Conservation (phyloP, 768 basidiomycete species). For the Harrya chromipes region DNA sequence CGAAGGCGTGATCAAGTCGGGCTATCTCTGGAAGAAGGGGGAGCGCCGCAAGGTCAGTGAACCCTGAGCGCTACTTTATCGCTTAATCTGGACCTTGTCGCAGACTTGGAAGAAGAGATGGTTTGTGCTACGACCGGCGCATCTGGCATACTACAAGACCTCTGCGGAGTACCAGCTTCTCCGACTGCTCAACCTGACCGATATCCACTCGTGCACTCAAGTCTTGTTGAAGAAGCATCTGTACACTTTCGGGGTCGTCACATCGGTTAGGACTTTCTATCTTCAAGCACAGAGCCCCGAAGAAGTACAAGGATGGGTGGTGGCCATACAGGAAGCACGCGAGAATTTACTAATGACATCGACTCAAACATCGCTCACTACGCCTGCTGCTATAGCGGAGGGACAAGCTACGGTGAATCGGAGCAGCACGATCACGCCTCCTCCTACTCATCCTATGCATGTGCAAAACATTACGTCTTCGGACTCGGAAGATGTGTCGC, state of each 20-base stretch:
- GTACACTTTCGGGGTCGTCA: conserved; percentile 90
- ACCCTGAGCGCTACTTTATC: not conserved
- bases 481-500: conserved; percentile 72
- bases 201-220: conserved; percentile 86
- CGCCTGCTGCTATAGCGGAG: conserved; percentile 54
- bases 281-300: conserved; percentile 69
- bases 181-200: conserved; percentile 79
- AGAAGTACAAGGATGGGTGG: conserved; percentile 85
- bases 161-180: conserved; percentile 92
- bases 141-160: conserved; percentile 96
- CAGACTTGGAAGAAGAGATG: conserved; percentile 99
- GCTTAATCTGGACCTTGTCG: conserved; percentile 3
- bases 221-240: conserved; percentile 87
- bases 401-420: conserved; percentile 29
- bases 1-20: conserved; percentile 80
- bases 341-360: conserved; percentile 61
- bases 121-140: conserved; percentile 92
- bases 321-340: conserved; percentile 73
- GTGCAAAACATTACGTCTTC: conserved; percentile 63
- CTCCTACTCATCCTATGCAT: conserved; percentile 43
- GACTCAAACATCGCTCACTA: conserved; percentile 50
- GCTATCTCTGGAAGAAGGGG: conserved; percentile 98
- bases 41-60: conserved; percentile 85
- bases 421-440: conserved; percentile 39
- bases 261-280: conserved; percentile 86